Evolutionary conservation across 805 yeast genomes (phyloP), one percentile per base, ranked within the genome.

Genomic region (Wickerhamiella qilinensis): DNA sequence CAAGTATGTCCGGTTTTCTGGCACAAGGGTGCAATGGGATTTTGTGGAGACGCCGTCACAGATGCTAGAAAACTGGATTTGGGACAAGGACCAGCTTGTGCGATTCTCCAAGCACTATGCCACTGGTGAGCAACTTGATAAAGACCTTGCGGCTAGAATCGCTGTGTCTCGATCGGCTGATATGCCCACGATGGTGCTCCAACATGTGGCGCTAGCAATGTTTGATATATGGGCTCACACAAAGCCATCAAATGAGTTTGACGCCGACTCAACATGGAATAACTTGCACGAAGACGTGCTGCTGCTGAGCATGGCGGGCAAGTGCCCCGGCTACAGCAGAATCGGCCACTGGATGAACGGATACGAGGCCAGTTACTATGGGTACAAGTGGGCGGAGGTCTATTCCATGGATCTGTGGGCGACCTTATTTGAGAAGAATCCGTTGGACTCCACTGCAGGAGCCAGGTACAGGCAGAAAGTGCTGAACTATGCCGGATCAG

Each of bases 21-120:
- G 93, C 18, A 76, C 86, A 22, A 64, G 70, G 30, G 88, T 80
- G 33, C 73, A 79, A 29, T 68, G 91, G 69, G 94, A 83, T 59
- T 83, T 83, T 59, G 93, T 83, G 36, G 94, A 83, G 58, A 82
- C 88, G 42, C 94, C 94, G 20, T 82, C 93, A 1, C 94, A 83
- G 61, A 72, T 83, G 75, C 64, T 83, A 49, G 94, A 83, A 57
- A 79, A 73, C 56, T 83, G 91, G 83, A 77, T 86, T 29, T 83
- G 94, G 93, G 69, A 76, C 38, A 66, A 66, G 38, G 60, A 65
- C 30, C 76, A 74, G 56, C 62, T 83, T 46, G 20, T 22, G 15
- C 52, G 54, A 8, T 58, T 83, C 38, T 75, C 88, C 0, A 63
- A 69, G 17, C 94, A 83, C 56, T 81, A 77, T 54, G 37, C 57